Base-by-base conservation (phyloP, 257 asterid species). In the Rehmannia glutinosa region DNA sequence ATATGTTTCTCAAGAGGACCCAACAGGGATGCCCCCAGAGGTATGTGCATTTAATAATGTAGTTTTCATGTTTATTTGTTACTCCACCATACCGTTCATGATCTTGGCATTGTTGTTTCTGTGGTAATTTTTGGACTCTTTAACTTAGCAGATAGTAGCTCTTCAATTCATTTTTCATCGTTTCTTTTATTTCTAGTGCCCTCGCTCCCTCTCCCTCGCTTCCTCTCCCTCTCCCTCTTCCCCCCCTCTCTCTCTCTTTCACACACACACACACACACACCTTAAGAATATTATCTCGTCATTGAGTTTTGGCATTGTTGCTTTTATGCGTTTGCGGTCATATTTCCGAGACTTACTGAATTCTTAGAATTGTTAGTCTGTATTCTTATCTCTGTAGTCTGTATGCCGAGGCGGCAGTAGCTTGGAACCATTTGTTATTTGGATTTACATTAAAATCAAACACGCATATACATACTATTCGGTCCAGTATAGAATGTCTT, bases 11-110 rank as follows among this genome's bases (percentile, higher is more conserved):
- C 82, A 77, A 71, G 83, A 69, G 73, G 96, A 81, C 75, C 91
- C 83, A n/a, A 81, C 77, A 50, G 84, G 77, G 78, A 82, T 86
- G 70, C 98, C 98, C 39, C 98, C 95, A 33, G 99, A 91, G 98
- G 99, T 91, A 90, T 60, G 63, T 56, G 33, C 50, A 51, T 73
- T 52, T 53, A 72, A 2, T 55, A 21, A 16, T 45, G 42, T 69
- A 46, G 56, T 32, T 59, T 50, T 36, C 51, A 41, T 56, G 53
- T 58, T 55, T 58, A 20, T 69, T 20, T 25, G 21, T 46, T 46
- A 9, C 42, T 33, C 28, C 12, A 41, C 24, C 42, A 35, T 64
- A 20, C 20, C 57, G 66, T 50, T 60, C 20, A 42, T 64, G 51
- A 19, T 57, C 45, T 38, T 20, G 45, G 20, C 30, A 21, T 45